Conservation (phyloP, 306 rosid genomes). For the Crataegus laevigata region DNA sequence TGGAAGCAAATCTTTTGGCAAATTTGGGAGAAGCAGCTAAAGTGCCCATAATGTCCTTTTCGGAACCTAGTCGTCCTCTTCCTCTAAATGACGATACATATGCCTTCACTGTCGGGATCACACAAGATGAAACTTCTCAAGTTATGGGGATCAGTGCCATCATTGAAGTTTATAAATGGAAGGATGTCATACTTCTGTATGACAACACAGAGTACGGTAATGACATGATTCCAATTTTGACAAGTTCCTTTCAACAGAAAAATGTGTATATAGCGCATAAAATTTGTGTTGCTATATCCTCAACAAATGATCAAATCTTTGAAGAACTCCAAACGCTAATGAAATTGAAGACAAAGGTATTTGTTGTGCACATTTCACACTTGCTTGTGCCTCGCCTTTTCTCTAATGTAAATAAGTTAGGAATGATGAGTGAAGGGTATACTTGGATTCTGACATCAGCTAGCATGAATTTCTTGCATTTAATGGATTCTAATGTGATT, state of each 20-base stretch:
- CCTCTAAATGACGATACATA: neutral
- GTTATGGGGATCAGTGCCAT: neutral
- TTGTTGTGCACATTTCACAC: constrained; percentile 12
- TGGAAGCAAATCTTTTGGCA: constrained; percentile 12
- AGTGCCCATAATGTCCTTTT: no score
- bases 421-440: constrained; percentile 8
- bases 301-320: neutral
- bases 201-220: neutral
- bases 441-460: constrained; percentile 5
- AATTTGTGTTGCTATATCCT: neutral
- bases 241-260: neutral
- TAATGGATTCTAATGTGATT: neutral
- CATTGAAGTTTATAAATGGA: constrained; percentile 1
- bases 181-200: neutral
- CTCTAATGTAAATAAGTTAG: neutral
- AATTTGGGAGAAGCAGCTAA: neutral
- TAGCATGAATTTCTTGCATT: constrained; percentile 1
- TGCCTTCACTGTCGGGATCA: constrained; percentile 4
- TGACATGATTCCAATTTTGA: neutral
- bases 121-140: neutral
- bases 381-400: neutral
- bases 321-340: constrained; percentile 1
- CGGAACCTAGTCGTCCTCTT: no score
- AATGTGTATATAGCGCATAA: neutral
- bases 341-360: neutral